Percentiles rank a stretch among this genome's conserved stretches.
These are phyloP conservation scores for Ophiostoma tasmaniense DNA, from an alignment of 2,329 filamentous ascomycete genomes.

Conservation along the genomic window DNA sequence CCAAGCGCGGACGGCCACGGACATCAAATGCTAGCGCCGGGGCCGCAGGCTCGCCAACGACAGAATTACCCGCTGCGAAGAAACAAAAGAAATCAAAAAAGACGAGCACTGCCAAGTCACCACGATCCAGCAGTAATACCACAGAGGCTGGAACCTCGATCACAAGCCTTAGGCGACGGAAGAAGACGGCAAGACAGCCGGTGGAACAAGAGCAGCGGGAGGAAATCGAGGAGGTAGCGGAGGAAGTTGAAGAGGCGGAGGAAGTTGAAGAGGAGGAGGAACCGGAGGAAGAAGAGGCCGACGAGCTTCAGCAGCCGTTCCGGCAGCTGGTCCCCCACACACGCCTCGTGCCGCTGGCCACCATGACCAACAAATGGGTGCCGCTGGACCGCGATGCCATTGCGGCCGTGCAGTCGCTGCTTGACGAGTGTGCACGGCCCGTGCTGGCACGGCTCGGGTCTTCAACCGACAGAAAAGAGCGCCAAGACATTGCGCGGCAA, in stretches of 20 bases:
- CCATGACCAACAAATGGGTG: conserved; percentile 61
- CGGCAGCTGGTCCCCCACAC: conserved; percentile 44
- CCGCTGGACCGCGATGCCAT: conserved; percentile 48
- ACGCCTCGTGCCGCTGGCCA: conserved; percentile 49
- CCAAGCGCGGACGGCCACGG: neutral
- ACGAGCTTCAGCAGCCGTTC: conserved; percentile 27
- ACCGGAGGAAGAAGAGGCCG: neutral
- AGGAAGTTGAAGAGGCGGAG: neutral
- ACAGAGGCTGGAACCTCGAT: neutral
- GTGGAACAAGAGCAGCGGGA: neutral
- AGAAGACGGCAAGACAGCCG: neutral
- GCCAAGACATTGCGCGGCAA: conserved; percentile 45
- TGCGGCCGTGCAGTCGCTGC: conserved; percentile 44
- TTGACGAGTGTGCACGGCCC: conserved; percentile 52
- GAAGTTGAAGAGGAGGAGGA: neutral
- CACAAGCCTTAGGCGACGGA: neutral
- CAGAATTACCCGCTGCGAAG: neutral
- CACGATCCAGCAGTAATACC: neutral
- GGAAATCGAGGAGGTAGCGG: neutral
- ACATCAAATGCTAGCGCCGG: neutral
- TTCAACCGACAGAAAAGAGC: conserved; percentile 18
- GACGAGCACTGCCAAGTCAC: neutral
- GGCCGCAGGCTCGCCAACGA: neutral
- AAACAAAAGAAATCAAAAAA: neutral
- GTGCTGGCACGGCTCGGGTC: conserved; percentile 49